These are phyloP conservation scores for Centaurea solstitialis DNA, from an alignment of 129 eudicot species.

Conservation along the genomic window DNA sequence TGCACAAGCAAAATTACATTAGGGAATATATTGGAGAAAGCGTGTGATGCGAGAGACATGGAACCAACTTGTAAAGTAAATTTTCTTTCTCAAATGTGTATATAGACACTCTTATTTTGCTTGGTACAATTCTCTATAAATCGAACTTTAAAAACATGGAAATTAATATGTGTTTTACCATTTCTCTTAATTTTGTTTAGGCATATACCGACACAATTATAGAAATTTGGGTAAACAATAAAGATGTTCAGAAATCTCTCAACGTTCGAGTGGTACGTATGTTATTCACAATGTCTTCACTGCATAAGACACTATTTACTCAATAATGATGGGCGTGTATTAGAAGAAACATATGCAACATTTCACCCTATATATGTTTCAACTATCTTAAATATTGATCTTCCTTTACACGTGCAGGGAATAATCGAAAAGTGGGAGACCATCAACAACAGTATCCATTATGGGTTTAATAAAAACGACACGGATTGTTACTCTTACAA, in stretches of 20 bases:
- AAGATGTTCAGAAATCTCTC: conserved; percentile 32
- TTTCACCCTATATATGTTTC: not conserved
- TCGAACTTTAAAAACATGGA: not conserved
- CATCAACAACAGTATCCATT: not conserved
- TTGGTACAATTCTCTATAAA: not conserved
- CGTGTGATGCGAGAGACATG: conserved; percentile 6
- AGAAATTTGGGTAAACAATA: conserved; percentile 20
- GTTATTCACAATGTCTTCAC: not conserved
- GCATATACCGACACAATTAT: not conserved
- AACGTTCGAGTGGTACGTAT: conserved; percentile 38
- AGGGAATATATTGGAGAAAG: conserved; percentile 8
- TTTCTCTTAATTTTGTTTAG: conserved; percentile 1
- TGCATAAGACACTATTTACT: not conserved
- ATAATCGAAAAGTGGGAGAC: conserved; percentile 10
- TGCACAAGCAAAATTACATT: conserved; percentile 13
- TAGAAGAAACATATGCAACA: not conserved
- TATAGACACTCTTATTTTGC: not conserved
- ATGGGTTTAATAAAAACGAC: conserved; percentile 8
- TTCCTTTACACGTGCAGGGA: conserved; percentile 14
- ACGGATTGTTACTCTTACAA: conserved; percentile 13
- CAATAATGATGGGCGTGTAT: not conserved
- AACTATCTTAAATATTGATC: not conserved
- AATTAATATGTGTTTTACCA: not conserved
- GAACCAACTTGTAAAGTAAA: conserved; percentile 19
- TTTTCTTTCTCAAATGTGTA: not conserved